Percentiles rank a stretch among this genome's conserved stretches.
phyloP scores from a whole-genome alignment of 371 early-diverging fungal genomes.

The Rhizopus arrhizus region DNA sequence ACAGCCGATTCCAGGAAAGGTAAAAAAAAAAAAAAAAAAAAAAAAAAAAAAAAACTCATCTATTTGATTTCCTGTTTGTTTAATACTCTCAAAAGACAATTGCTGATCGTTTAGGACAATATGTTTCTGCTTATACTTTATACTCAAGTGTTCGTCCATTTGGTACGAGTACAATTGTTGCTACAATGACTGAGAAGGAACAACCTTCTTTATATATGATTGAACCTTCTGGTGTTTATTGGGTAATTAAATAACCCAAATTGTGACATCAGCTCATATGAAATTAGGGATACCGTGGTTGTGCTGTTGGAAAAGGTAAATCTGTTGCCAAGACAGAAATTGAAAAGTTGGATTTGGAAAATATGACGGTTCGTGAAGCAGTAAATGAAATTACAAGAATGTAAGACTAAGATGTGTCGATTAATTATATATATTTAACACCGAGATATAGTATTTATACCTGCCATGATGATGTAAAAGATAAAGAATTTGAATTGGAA shows the following conservation, averaged over 20 bases:
- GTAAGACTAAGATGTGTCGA: slow-evolving; percentile 44
- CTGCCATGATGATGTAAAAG: slow-evolving; percentile 96
- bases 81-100: slow-evolving; percentile 60
- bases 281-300: slow-evolving; percentile 88
- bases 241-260: slow-evolving; percentile 54
- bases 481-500: slow-evolving; percentile 97
- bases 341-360: slow-evolving; percentile 89
- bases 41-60: background rate
- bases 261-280: too few species aligned
- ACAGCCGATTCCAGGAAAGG: slow-evolving; percentile 81
- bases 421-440: background rate
- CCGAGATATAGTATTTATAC: slow-evolving; percentile 73
- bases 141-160: slow-evolving; percentile 98
- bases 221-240: slow-evolving; percentile 96
- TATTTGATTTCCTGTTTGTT: background rate
- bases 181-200: slow-evolving; percentile 68
- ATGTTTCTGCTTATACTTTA: slow-evolving; percentile 93
- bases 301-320: slow-evolving; percentile 95
- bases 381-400: slow-evolving; percentile 95
- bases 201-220: slow-evolving; percentile 88
- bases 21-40: slow-evolving; percentile 26
- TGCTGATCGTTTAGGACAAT: slow-evolving; percentile 91
- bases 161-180: slow-evolving; percentile 87
- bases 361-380: slow-evolving; percentile 87
- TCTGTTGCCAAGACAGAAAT: slow-evolving; percentile 97